Conservation (phyloP, 2,329 filamentous ascomycete genomes). For the Fusarium sp. region DNA sequence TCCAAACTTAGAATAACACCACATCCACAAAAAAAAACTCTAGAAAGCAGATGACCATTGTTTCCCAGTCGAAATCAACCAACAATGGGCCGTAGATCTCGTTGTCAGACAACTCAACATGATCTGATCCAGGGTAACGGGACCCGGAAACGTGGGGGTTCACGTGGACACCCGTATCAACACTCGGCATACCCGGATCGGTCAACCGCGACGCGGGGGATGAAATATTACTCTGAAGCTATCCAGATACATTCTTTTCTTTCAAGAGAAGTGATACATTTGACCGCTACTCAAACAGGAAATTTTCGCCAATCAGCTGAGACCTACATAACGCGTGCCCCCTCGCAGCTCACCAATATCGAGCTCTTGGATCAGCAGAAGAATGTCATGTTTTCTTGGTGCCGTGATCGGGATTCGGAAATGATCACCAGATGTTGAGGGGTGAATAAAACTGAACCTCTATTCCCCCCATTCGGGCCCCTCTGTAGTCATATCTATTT, state of each 20-base stretch:
- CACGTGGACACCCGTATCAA: slow-evolving; percentile 11
- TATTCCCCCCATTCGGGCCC: neutral
- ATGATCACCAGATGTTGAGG: neutral
- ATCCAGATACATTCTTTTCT: neutral
- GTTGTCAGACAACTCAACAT: slow-evolving; percentile 3
- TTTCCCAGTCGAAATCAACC: neutral
- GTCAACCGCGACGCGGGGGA: neutral
- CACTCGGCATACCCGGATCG: slow-evolving; percentile 11
- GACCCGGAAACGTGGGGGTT: slow-evolving; percentile 14
- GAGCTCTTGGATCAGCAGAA: neutral
- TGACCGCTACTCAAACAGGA: neutral
- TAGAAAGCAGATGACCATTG: neutral
- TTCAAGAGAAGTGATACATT: neutral
- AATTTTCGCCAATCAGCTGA: slow-evolving; percentile 1
- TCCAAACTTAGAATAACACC: neutral
- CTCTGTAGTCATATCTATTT: neutral
- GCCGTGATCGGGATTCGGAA: neutral
- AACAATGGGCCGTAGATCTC: neutral
- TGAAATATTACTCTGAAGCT: neutral
- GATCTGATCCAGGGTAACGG: slow-evolving; percentile 14
- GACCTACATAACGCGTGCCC: neutral
- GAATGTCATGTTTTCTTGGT: neutral
- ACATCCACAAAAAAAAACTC: neutral
- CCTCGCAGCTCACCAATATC: neutral
- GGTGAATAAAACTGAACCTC: neutral